A percentile compares a stretch with the other conserved stretches of the same genome.
These are phyloP conservation scores for Talaromyces atroroseus DNA, from an alignment of 2,329 filamentous ascomycete species.

Conservation along the genomic window DNA sequence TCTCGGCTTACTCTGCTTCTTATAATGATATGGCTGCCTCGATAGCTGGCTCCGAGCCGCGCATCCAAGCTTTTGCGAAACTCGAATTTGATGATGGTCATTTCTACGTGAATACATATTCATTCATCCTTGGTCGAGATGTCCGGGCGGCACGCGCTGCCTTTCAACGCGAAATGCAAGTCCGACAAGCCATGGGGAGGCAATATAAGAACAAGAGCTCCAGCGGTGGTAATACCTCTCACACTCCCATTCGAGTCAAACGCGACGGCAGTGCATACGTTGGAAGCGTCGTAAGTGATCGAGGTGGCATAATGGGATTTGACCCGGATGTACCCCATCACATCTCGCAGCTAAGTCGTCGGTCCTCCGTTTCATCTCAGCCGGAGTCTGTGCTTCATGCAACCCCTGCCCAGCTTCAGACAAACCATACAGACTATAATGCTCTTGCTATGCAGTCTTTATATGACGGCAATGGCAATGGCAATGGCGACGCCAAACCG, in stretches of 20 bases:
- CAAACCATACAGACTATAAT: conserved; percentile 40
- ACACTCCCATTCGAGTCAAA: conserved; percentile 41
- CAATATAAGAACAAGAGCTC: conserved; percentile 42
- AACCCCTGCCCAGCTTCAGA: conserved; percentile 34
- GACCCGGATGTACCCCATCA: conserved; percentile 39
- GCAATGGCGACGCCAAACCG: conserved; percentile 31
- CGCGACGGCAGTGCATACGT: conserved; percentile 42
- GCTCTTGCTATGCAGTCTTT: conserved; percentile 43
- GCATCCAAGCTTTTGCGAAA: conserved; percentile 58
- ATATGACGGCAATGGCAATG: conserved; percentile 19
- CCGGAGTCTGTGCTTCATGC: conserved; percentile 33
- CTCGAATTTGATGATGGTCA: conserved; percentile 61
- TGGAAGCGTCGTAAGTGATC: conserved; percentile 51
- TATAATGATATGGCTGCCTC: conserved; percentile 29
- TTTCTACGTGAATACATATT: conserved; percentile 60
- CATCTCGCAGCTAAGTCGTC: conserved; percentile 37
- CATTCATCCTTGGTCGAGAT: conserved; percentile 59
- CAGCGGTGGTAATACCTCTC: conserved; percentile 40
- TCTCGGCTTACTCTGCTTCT: conserved; percentile 25
- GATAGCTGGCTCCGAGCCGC: conserved; percentile 37
- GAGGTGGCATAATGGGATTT: conserved; percentile 50
- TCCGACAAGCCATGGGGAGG: conserved; percentile 34
- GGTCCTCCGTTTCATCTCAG: conserved; percentile 49
- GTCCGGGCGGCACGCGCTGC: conserved; percentile 47
- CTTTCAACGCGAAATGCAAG: conserved; percentile 40